phyloP scores from a whole-genome alignment of 2,329 filamentous ascomycete genomes.

The Colletotrichum trifolii region DNA sequence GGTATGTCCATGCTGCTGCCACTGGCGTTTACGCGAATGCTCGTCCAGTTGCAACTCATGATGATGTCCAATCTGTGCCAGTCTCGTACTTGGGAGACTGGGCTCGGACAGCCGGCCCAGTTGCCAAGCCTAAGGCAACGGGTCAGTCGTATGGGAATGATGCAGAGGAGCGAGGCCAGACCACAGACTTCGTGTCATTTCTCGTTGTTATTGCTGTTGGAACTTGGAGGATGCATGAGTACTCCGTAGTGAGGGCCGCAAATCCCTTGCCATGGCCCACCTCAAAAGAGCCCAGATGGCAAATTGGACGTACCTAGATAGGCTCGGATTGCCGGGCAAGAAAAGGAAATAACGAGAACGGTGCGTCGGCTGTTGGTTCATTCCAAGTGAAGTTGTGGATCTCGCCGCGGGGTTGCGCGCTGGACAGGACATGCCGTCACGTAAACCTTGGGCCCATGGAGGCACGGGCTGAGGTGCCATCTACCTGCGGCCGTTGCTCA shows the following conservation, averaged over 20 bases:
- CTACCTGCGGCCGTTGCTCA: neutral
- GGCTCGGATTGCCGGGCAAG: slow-evolving; percentile 29
- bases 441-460: slow-evolving; percentile 2
- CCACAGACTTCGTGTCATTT: slow-evolving; percentile 17
- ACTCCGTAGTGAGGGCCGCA: slow-evolving; percentile 7
- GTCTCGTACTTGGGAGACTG: too few species aligned
- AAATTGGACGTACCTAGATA: slow-evolving; percentile 31
- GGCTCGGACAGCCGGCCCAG: neutral
- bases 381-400: slow-evolving; percentile 35
- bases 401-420: slow-evolving; percentile 35
- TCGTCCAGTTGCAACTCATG: neutral
- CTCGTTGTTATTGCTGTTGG: slow-evolving; percentile 18
- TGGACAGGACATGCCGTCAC: slow-evolving; percentile 15
- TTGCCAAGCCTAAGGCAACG: slow-evolving; percentile 11
- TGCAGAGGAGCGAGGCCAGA: neutral
- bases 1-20: neutral
- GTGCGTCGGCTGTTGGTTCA: slow-evolving; percentile 31
- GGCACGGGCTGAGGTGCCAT: too few species aligned
- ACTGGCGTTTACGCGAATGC: neutral
- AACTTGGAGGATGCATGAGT: slow-evolving; percentile 24
- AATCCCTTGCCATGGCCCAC: slow-evolving; percentile 25
- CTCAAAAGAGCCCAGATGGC: slow-evolving; percentile 25
- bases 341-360: slow-evolving; percentile 33
- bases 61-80: neutral
- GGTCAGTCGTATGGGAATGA: neutral